Percentiles rank a stretch among this genome's conserved stretches.
Conservation (phyloP, 495 filamentous ascomycete species). For the Lichenothelia convexa region DNA sequence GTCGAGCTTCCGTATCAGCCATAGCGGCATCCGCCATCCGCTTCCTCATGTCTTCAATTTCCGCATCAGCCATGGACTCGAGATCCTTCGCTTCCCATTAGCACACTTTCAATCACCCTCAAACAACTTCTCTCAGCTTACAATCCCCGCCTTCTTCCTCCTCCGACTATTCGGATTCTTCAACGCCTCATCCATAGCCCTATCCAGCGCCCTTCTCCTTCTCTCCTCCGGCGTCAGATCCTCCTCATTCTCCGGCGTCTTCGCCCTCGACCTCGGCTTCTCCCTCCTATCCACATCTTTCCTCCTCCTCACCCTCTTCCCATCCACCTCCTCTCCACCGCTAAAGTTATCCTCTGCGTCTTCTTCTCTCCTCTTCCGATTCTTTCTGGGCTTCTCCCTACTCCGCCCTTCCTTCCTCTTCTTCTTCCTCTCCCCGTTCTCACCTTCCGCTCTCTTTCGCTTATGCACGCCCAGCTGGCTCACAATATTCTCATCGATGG, state of each 20-base stretch:
- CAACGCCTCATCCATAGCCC: conserved; percentile 69
- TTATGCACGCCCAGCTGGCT: conserved; percentile 54
- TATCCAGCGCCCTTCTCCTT: conserved; percentile 50
- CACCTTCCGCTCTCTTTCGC: conserved; percentile 55
- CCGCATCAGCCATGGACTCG: conserved; percentile 70
- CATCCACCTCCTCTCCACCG: conserved; percentile 38
- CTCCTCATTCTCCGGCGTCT: conserved; percentile 32
- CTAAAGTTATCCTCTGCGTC: conserved; percentile 31
- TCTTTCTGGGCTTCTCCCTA: conserved; percentile 56
- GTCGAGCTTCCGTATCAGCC: conserved; percentile 63
- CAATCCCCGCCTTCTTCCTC: conserved; percentile 74
- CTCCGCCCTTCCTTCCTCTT: conserved; percentile 51
- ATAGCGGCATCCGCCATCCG: conserved; percentile 86
- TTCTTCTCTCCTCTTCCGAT: conserved; percentile 34
- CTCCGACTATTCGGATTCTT: conserved; percentile 66
- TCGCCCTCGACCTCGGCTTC: conserved; percentile 20
- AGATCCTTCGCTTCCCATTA: conserved; percentile 42
- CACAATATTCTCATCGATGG: conserved; percentile 76
- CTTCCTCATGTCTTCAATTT: conserved; percentile 72
- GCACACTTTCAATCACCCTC: no score
- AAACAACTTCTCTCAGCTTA: no score
- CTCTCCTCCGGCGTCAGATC: conserved; percentile 37
- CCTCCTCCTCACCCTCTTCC: conserved; percentile 30
- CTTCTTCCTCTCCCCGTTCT: conserved; percentile 39
- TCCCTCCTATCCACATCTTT: conserved; percentile 29